Evolutionary conservation across 495 filamentous ascomycete species (phyloP).

Genomic region (Tuber borchii): DNA sequence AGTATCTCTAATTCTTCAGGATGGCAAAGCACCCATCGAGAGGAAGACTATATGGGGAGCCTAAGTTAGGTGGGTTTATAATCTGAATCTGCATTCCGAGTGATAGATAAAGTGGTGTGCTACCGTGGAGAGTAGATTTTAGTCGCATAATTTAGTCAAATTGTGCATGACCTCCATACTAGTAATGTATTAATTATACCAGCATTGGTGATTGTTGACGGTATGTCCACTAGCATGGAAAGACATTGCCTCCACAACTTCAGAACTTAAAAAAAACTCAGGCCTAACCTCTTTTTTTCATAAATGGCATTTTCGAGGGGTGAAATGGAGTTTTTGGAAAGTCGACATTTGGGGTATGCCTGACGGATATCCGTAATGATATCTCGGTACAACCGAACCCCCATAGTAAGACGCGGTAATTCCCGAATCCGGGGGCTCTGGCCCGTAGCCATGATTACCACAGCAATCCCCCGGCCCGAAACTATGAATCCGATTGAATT

Average conservation of each 20-base stretch:
- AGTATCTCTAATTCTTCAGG: too few species aligned
- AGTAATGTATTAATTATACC: background rate
- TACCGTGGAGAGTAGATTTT: too few species aligned
- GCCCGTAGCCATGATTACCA: background rate
- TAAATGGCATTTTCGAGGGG: background rate
- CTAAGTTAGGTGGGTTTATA: too few species aligned
- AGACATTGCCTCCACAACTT: background rate
- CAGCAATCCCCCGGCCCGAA: background rate
- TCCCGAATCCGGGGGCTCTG: background rate
- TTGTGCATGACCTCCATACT: background rate
- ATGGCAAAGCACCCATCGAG: too few species aligned
- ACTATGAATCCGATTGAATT: background rate
- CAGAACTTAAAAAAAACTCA: background rate
- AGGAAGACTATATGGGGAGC: too few species aligned
- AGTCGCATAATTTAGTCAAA: background rate
- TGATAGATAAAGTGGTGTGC: too few species aligned
- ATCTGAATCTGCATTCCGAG: too few species aligned
- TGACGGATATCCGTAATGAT: background rate
- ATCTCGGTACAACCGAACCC: too few species aligned
- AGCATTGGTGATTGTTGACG: background rate
- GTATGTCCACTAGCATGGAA: background rate
- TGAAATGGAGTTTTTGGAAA: background rate
- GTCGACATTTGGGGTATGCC: background rate
- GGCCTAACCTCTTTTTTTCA: background rate
- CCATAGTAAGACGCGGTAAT: too few species aligned